Conservation (phyloP, 129 eudicot species). For the Helichrysum umbraculigerum region DNA sequence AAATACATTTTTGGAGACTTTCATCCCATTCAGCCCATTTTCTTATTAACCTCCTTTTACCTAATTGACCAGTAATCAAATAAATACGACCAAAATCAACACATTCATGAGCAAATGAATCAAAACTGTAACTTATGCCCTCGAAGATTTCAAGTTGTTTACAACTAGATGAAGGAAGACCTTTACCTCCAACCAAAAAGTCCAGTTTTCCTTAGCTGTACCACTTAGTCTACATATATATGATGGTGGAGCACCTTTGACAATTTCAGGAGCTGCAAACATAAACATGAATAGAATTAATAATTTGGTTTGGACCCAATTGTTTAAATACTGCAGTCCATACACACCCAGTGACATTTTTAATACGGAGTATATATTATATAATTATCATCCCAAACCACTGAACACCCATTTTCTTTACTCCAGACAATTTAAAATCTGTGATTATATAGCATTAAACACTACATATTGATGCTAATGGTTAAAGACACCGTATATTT, state of each 20-base stretch:
- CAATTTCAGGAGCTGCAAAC: conserved; percentile 64
- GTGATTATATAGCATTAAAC: neutral
- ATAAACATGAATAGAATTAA: conserved; percentile 20
- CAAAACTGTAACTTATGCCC: neutral
- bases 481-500: neutral
- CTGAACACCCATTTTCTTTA: neutral
- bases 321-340: neutral
- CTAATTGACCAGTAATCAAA: neutral
- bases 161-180: conserved; percentile 19
- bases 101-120: neutral
- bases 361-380: too few relatives aligned
- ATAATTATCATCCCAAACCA: neutral
- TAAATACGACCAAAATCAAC: neutral
- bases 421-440: neutral
- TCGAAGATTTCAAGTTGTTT: neutral
- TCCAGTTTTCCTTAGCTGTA: conserved; percentile 73
- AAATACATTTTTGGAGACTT: neutral
- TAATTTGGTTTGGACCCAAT: neutral
- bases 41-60: neutral
- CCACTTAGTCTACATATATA: conserved; percentile 93
- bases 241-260: conserved; percentile 80
- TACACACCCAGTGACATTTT: neutral
- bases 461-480: neutral
- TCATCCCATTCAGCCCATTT: too few relatives aligned
- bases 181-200: conserved; percentile 95